Conservation (phyloP, 179 eudicot species). For the Nepenthes alata region DNA sequence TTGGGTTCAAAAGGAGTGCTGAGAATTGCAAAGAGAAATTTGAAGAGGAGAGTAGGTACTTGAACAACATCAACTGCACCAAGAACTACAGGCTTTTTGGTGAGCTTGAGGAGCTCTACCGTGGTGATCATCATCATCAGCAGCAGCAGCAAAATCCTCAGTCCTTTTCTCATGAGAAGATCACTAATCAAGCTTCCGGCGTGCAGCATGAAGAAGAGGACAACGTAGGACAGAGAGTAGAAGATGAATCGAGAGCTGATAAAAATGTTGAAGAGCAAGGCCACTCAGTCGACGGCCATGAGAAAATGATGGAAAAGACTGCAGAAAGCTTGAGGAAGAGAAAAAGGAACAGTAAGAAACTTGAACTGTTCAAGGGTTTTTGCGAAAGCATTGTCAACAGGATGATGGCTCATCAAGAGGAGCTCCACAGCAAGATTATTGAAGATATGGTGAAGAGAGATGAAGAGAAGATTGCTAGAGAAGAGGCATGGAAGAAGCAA, state of each 20-base stretch:
- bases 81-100: slow-evolving; percentile 38
- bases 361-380: slow-evolving; percentile 52
- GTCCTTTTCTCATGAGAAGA: background rate
- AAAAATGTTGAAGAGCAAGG: slow-evolving; percentile 4
- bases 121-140: slow-evolving; percentile 6
- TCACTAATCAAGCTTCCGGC: background rate
- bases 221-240: slow-evolving; percentile 5
- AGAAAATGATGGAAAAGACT: slow-evolving; percentile 19
- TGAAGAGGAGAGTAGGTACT: slow-evolving; percentile 64
- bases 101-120: slow-evolving; percentile 61
- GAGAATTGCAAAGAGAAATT: slow-evolving; percentile 71
- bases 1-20: slow-evolving; percentile 67
- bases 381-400: slow-evolving; percentile 53
- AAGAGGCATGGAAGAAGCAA: slow-evolving; percentile 72
- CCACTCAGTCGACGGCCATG: slow-evolving; percentile 13
- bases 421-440: slow-evolving; percentile 55
- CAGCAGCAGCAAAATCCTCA: slow-evolving; percentile 6
- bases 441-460: slow-evolving; percentile 65
- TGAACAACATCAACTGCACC: slow-evolving; percentile 22
- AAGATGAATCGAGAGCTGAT: background rate
- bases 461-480: slow-evolving; percentile 46
- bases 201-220: slow-evolving; percentile 11
- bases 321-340: slow-evolving; percentile 30
- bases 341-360: slow-evolving; percentile 24
- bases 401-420: slow-evolving; percentile 68